Conservation (phyloP, 2,329 filamentous ascomycete species). For the Stachybotrys echinatus region DNA sequence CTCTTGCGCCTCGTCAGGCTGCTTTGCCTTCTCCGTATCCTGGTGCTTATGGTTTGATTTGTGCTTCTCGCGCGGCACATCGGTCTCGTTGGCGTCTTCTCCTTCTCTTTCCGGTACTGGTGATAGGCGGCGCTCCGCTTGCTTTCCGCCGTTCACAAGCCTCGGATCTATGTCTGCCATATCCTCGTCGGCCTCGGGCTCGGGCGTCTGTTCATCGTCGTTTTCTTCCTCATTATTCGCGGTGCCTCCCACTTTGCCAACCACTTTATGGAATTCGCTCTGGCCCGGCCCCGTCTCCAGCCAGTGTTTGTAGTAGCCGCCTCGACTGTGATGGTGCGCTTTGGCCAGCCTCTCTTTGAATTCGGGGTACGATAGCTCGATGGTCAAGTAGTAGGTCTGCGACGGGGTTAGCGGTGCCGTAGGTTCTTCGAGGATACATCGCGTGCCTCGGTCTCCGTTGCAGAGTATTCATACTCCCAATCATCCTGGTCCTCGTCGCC, state of each 20-base stretch:
- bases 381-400: conserved; percentile 59
- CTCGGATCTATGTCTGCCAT: conserved; percentile 17
- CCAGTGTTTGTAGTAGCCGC: conserved; percentile 42
- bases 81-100: background rate
- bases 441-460: conserved; percentile 54
- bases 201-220: conserved; percentile 23
- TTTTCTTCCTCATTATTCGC: conserved; percentile 19
- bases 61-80: conserved; percentile 7
- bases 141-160: conserved; percentile 3
- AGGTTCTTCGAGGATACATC: background rate
- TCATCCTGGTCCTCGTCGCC: conserved; percentile 46
- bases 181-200: conserved; percentile 27
- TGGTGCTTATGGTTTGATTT: conserved; percentile 6
- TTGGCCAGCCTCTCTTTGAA: conserved; percentile 42
- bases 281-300: conserved; percentile 21
- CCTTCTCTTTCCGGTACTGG: background rate
- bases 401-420: background rate
- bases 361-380: conserved; percentile 58
- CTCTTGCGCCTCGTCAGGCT: conserved; percentile 1
- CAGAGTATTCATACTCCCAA: conserved; percentile 64
- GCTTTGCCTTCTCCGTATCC: conserved; percentile 10
- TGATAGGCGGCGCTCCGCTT: background rate
- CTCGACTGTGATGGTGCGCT: conserved; percentile 30
- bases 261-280: conserved; percentile 5
- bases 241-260: background rate